phyloP scores from a whole-genome alignment of 495 filamentous ascomycete species.

The Hypoxylon rickii region DNA sequence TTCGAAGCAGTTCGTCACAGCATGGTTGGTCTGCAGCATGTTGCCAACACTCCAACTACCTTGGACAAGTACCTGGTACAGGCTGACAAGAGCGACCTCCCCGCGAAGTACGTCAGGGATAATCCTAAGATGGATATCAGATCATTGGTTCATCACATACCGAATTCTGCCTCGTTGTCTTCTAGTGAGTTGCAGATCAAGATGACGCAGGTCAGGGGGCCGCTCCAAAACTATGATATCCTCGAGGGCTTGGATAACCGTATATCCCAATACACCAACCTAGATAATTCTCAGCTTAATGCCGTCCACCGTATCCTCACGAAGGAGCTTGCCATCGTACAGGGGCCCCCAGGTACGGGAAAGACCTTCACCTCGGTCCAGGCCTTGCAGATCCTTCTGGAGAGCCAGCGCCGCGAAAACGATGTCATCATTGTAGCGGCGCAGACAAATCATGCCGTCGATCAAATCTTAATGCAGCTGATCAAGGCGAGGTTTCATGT shows the following conservation, averaged over 20 bases:
- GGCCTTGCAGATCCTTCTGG: constrained; percentile 69
- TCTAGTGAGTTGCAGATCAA: constrained; percentile 45
- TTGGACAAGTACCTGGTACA: constrained; percentile 47
- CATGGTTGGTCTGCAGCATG: constrained; percentile 73
- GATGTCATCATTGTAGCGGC: constrained; percentile 71
- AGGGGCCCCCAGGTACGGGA: constrained; percentile 91
- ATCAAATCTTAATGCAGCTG: constrained; percentile 77
- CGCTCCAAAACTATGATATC: constrained; percentile 13
- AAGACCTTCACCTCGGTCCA: constrained; percentile 80
- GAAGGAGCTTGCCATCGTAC: constrained; percentile 75
- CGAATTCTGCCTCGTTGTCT: constrained; percentile 31
- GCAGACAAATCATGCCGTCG: constrained; percentile 92
- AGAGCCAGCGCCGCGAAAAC: constrained; percentile 55
- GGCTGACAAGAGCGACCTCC: constrained; percentile 46
- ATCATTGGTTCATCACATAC: constrained; percentile 39
- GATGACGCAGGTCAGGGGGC: constrained; percentile 46
- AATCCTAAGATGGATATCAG: constrained; percentile 42
- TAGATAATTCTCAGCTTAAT: constrained; percentile 71
- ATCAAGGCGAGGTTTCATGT: constrained; percentile 67
- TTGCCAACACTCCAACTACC: constrained; percentile 55
- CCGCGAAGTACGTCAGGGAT: constrained; percentile 37
- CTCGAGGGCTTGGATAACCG: constrained; percentile 49
- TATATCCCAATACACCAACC: constrained; percentile 44
- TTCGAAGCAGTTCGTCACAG: constrained; percentile 76
- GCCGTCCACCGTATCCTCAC: constrained; percentile 74